Evolutionary conservation across 495 filamentous ascomycete species (phyloP), one percentile per base, ranked within the genome.

Genomic region (Aspergillus ellipticus): DNA sequence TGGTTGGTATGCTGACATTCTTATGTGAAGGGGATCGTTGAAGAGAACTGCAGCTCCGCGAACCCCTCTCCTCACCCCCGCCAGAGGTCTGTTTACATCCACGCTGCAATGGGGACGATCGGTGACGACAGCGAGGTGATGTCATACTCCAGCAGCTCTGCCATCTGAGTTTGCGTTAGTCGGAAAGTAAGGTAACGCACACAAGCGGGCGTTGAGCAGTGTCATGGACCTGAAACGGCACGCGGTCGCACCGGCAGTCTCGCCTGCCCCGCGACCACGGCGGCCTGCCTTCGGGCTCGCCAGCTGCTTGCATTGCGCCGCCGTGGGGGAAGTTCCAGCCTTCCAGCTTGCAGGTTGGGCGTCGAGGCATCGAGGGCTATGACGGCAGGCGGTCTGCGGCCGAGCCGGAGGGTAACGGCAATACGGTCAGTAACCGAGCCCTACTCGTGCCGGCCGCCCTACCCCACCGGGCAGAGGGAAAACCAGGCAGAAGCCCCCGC

Each of bases 401-500:
- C 11, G 10, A 26, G 13, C 3, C 45, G 45, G 45, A 48, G n/a
- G 45, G 45, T 48, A 48, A 7, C 28, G 24, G 22, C 45, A 48
- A 16, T 26, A 48, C 45, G 22, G 16, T 13, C 3, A n/a, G 45
- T 28, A 13, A 48, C 45, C 45, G 24, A 48, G 45, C 45, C 45
- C 45, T 48, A 48, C 45, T 48, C 22, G 22, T 8, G 17, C 20
- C 39, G 19, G 19, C n/a, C n/a, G 3, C 13, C 4, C 3, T 7
- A 48, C 22, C 45, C 24, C 43, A 21, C 13, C 45, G 11, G 1
- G 28, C 17, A 22, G 6, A 22, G 45, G 45, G 42, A 51, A 49
- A 42, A 24, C 29, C 28, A 37, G 22, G 29, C 33, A 21, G 33
- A 50, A 41, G 29, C 45, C 53, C 46, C 45, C 45, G 53, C 52